Conservation (phyloP, 176 grass and related monocot species). For the Secale cereale region DNA sequence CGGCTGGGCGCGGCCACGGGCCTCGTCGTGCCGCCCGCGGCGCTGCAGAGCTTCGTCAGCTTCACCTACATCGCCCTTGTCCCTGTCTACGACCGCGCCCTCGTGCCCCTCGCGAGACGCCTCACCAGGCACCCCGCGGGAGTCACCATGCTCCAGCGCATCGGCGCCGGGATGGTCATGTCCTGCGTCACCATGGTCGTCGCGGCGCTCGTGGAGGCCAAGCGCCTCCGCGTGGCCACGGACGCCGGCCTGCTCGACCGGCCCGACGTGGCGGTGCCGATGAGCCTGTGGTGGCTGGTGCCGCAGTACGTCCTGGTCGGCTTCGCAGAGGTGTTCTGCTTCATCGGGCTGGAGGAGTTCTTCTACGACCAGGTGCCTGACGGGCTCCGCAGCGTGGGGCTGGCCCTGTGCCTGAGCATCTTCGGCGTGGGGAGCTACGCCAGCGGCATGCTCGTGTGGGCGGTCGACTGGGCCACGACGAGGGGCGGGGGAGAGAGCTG, state of each 20-base stretch:
- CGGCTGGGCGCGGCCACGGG: background rate
- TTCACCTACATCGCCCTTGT: constrained; percentile 35
- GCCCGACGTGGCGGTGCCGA: constrained; percentile 44
- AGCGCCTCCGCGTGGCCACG: constrained; percentile 35
- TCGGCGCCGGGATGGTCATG: constrained; percentile 44
- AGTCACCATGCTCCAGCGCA: constrained; percentile 67
- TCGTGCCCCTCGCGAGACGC: constrained; percentile 53
- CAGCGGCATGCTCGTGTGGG: constrained; percentile 48
- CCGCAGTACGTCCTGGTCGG: constrained; percentile 66
- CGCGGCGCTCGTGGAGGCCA: constrained; percentile 59
- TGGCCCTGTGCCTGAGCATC: constrained; percentile 65
- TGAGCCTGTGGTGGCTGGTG: constrained; percentile 84
- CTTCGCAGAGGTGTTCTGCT: constrained; percentile 28
- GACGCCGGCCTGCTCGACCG: constrained; percentile 43
- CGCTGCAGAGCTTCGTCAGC: constrained; percentile 38
- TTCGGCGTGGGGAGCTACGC: constrained; percentile 51
- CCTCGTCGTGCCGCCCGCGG: constrained; percentile 40
- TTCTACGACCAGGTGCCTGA: constrained; percentile 72
- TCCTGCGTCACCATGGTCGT: constrained; percentile 41
- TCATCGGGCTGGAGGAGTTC: constrained; percentile 49
- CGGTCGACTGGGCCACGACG: constrained; percentile 41
- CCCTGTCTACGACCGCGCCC: constrained; percentile 53
- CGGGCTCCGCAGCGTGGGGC: constrained; percentile 50
- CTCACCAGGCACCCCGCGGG: constrained; percentile 49
- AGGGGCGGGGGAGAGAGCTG: constrained; percentile 42